Percentiles rank a stretch among this genome's conserved stretches.
Evolutionary conservation across 2,329 filamentous ascomycete species (phyloP).

Genomic region (Keithomyces neogunnii): DNA sequence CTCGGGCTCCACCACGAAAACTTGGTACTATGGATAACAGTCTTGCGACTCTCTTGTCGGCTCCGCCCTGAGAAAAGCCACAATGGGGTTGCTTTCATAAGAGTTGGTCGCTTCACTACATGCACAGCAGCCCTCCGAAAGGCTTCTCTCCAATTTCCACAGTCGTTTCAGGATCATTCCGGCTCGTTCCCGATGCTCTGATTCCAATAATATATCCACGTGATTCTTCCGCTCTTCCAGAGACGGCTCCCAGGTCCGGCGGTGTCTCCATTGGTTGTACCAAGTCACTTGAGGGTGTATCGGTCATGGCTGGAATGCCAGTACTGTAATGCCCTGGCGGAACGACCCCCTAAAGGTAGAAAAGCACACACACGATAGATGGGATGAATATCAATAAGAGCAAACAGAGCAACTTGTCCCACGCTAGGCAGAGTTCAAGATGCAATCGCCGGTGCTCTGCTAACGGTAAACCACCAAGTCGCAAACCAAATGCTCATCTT

Average conservation of each 20-base stretch:
- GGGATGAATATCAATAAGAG: slow-evolving; percentile 35
- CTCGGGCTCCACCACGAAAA: slow-evolving; percentile 35
- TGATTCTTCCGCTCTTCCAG: slow-evolving; percentile 34
- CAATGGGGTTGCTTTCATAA: slow-evolving; percentile 27
- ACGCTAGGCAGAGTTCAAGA: slow-evolving; percentile 14
- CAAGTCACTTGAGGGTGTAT: slow-evolving; percentile 39
- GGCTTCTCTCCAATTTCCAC: slow-evolving; percentile 31
- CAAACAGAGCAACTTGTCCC: slow-evolving; percentile 33
- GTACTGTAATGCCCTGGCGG: slow-evolving; percentile 29
- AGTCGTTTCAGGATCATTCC: slow-evolving; percentile 32
- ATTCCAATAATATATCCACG: slow-evolving; percentile 37
- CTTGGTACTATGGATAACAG: slow-evolving; percentile 24
- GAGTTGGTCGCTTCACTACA: slow-evolving; percentile 9
- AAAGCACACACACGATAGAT: slow-evolving; percentile 40
- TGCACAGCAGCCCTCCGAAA: slow-evolving; percentile 24
- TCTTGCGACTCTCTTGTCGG: not conserved
- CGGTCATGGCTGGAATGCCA: slow-evolving; percentile 30
- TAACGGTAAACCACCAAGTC: too few species aligned
- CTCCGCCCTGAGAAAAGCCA: not conserved
- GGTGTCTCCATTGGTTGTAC: slow-evolving; percentile 32
- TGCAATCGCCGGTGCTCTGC: slow-evolving; percentile 10
- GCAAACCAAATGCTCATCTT: too few species aligned
- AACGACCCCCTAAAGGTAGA: slow-evolving; percentile 33
- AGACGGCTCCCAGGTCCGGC: slow-evolving; percentile 29
- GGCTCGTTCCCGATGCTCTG: slow-evolving; percentile 32